Conservation (phyloP, 352 stramenopile species). For the Globisporangium apiculatum region DNA sequence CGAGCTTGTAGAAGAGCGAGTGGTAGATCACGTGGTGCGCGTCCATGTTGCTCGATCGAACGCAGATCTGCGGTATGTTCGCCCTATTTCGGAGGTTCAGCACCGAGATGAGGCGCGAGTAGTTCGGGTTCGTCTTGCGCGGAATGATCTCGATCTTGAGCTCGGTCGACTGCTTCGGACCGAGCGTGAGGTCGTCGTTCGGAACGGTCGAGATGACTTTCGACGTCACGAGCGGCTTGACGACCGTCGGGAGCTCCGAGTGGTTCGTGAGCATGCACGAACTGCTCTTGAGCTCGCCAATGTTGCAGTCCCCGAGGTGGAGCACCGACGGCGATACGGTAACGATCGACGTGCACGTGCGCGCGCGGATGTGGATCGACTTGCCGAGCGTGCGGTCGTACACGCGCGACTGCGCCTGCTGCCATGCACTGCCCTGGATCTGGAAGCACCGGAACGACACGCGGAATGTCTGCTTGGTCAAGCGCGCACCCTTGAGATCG, state of each 20-base stretch:
- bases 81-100: conserved; percentile 86
- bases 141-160: conserved; percentile 89
- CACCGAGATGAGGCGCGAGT: conserved; percentile 80
- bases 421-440: conserved; percentile 71
- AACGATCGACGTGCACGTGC: conserved; percentile 84
- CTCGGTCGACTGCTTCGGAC: conserved; percentile 82
- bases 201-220: conserved; percentile 87
- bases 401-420: conserved; percentile 77
- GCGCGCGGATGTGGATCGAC: conserved; percentile 77
- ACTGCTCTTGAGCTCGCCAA: conserved; percentile 83
- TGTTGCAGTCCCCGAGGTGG: conserved; percentile 85
- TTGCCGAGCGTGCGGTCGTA: conserved; percentile 84
- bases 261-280: conserved; percentile 87
- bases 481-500: conserved; percentile 71
- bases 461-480: conserved; percentile 85
- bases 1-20: conserved; percentile 86
- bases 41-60: conserved; percentile 89
- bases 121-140: conserved; percentile 86
- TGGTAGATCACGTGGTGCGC: conserved; percentile 89
- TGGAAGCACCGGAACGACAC: conserved; percentile 85
- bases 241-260: conserved; percentile 79
- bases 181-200: conserved; percentile 83
- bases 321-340: conserved; percentile 81
- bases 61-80: conserved; percentile 81
- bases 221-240: conserved; percentile 82